Percentiles rank a stretch among this genome's conserved stretches.
Evolutionary conservation across 169 alveolate species (phyloP).

Genomic region (Eimeria zaria): DNA sequence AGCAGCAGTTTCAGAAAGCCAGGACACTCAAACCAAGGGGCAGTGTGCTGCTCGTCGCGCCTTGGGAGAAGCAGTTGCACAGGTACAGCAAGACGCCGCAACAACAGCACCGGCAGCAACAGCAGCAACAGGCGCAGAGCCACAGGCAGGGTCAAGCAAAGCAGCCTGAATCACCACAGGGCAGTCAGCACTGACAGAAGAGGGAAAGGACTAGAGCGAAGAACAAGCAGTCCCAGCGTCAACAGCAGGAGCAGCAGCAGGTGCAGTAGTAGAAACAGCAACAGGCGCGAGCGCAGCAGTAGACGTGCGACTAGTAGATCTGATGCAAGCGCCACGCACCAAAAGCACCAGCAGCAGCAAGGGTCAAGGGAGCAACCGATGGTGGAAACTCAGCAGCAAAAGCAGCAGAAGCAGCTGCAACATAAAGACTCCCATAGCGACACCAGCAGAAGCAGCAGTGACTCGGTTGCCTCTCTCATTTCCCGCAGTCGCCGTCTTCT

Average conservation of each 20-base stretch:
- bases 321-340: background rate
- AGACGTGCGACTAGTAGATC: background rate
- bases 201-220: background rate
- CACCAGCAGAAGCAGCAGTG: conserved; percentile 14
- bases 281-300: conserved; percentile 8
- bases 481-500: conserved; percentile 63
- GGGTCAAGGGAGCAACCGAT: background rate
- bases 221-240: background rate
- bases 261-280: conserved; percentile 15
- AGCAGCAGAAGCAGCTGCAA: background rate
- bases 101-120: background rate
- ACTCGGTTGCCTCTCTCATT: conserved; percentile 52
- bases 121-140: conserved; percentile 19
- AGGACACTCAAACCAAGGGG: background rate
- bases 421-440: background rate
- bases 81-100: conserved; percentile 18
- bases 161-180: background rate
- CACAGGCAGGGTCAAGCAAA: background rate
- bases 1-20: conserved; percentile 40
- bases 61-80: conserved; percentile 31
- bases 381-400: background rate
- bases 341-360: conserved; percentile 1
- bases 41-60: background rate
- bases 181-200: background rate
- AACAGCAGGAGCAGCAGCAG: conserved; percentile 45